phyloP scores from a whole-genome alignment of 768 basidiomycete genomes.

The Xerocomus brunneocitrinus region DNA sequence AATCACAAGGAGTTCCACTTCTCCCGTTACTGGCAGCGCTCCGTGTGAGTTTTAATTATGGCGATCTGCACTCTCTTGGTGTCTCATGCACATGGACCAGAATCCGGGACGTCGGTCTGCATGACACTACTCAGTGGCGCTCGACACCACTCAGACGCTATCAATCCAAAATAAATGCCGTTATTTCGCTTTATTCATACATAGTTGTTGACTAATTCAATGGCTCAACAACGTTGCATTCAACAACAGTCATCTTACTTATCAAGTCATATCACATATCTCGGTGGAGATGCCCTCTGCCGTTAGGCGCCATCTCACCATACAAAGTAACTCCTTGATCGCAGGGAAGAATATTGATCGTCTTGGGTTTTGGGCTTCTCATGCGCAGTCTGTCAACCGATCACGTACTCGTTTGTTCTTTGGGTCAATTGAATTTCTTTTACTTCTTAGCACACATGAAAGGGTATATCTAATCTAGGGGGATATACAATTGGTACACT shows the following conservation, averaged over 20 bases:
- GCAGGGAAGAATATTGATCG: neutral
- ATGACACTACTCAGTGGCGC: too few relatives aligned
- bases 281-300: neutral
- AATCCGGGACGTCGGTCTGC: too few relatives aligned
- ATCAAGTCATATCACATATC: slow-evolving; percentile 2
- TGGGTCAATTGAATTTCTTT: neutral
- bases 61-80: neutral
- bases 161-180: slow-evolving; percentile 3
- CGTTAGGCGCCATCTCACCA: neutral
- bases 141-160: neutral
- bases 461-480: slow-evolving; percentile 23
- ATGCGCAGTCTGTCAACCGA: neutral
- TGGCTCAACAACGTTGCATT: too few relatives aligned
- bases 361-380: neutral
- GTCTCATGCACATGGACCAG: too few relatives aligned
- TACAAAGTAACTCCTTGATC: neutral
- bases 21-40: neutral
- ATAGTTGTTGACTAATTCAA: neutral
- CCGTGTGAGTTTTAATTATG: slow-evolving; percentile 1
- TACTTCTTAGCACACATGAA: slow-evolving; percentile 1
- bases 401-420: slow-evolving; percentile 13
- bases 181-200: neutral
- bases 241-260: too few relatives aligned
- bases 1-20: neutral
- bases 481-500: slow-evolving; percentile 17